phyloP scores from a whole-genome alignment of 331 rosid genomes.

The Telfairia occidentalis region DNA sequence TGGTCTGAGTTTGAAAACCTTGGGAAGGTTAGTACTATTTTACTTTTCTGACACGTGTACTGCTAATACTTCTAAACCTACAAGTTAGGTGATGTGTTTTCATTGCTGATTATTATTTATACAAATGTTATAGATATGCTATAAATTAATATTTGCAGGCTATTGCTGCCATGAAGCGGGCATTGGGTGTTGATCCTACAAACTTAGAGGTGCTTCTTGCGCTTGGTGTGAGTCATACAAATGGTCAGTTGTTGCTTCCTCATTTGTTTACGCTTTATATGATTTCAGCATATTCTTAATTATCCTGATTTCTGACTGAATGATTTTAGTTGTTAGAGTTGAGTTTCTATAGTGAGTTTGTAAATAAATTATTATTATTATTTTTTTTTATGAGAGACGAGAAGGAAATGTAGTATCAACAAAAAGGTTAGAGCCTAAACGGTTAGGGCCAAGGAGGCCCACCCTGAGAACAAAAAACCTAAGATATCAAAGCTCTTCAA shows the following conservation, averaged over 20 bases:
- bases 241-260: constrained; percentile 52
- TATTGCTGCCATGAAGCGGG: constrained; percentile 98
- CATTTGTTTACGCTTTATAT: background rate
- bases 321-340: background rate
- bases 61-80: background rate
- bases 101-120: background rate
- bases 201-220: constrained; percentile 98
- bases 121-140: background rate
- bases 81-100: background rate
- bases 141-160: constrained; percentile 47
- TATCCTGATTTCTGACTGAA: background rate
- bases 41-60: background rate
- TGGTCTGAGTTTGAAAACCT: background rate
- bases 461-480: too few relatives aligned
- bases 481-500: too few relatives aligned
- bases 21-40: background rate
- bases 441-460: too few relatives aligned
- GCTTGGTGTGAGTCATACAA: constrained; percentile 98
- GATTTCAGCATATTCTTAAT: background rate
- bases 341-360: background rate
- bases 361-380: background rate
- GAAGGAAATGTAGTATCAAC: too few relatives aligned
- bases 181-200: constrained; percentile 89
- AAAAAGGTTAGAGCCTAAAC: too few relatives aligned
- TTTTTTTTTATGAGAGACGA: too few relatives aligned